Evolutionary conservation across 2,329 filamentous ascomycete species (phyloP).

Genomic region (Purpureocillium takamizusanense): DNA sequence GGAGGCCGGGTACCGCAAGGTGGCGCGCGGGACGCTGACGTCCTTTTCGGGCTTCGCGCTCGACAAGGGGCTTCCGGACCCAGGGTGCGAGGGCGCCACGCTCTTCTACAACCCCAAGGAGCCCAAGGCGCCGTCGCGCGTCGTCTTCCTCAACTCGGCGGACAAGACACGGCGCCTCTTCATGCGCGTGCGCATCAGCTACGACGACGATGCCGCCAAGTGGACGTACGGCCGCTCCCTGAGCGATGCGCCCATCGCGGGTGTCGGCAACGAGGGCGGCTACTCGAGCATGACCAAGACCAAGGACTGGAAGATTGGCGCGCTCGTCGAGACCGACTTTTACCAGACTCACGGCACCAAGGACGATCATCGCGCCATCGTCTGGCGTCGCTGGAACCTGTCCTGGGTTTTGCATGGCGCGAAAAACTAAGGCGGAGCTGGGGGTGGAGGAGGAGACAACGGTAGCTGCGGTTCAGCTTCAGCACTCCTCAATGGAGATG

Average conservation of each 20-base stretch:
- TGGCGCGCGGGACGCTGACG: constrained; percentile 8
- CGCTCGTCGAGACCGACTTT: constrained; percentile 11
- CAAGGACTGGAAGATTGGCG: constrained; percentile 9
- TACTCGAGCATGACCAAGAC: constrained; percentile 12
- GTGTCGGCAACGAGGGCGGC: constrained; percentile 9
- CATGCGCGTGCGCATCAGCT: constrained; percentile 11
- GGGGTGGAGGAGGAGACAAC: no score
- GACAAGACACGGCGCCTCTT: constrained; percentile 6
- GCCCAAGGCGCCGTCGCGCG: constrained; percentile 7
- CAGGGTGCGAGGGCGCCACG: constrained; percentile 5
- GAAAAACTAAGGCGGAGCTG: constrained; percentile 1
- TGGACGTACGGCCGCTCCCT: constrained; percentile 9
- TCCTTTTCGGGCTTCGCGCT: constrained; percentile 6
- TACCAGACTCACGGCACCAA: constrained; percentile 5
- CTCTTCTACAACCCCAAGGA: constrained; percentile 6
- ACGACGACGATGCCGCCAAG: constrained; percentile 10
- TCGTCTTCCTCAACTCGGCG: constrained; percentile 12
- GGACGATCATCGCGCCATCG: constrained; percentile 6
- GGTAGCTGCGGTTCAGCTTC: no score
- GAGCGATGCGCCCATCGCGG: constrained; percentile 6
- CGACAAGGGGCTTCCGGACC: constrained; percentile 10
- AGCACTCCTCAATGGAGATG: no score
- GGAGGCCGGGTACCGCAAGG: constrained; percentile 6
- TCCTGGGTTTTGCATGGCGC: constrained; percentile 9
- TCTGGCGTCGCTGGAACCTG: constrained; percentile 9